Evolutionary conservation across 1,284 basidiomycete genomes (phyloP), one percentile per base, ranked within the genome.

Genomic region (Xerocomus nothofagi): DNA sequence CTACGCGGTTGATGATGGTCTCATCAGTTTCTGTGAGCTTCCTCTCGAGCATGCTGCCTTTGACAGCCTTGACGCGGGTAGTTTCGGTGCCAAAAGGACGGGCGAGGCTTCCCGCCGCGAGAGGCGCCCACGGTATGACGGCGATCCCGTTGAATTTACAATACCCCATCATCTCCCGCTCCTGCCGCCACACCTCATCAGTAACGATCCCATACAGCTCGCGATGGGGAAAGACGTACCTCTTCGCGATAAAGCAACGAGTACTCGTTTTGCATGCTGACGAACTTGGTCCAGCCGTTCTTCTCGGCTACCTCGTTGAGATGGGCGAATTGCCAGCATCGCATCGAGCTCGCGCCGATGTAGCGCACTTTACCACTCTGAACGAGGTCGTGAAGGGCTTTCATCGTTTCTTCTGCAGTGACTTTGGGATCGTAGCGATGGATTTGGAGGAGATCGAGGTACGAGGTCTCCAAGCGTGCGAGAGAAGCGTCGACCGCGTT

Each of bases 371-470:
- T 73, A 0, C 77, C 74, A 30, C 57, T 61, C 50, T 70, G 51
- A 0, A 76, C 67, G 24, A 78, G 65, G 39, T 76, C 76, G 49
- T 77, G 71, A 3, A 77, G 60, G 0, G 73, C 76, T 21, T 71
- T 69, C 76, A 76, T 77, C 1, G 71, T 76, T 56, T 77, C 73
- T 37, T 73, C 71, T 0, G 62, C 57, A 0, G 74, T 65, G 0
- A 68, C 66, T 0, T 60, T 44, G 0, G 58, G 48, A 47, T 75
- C 75, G 42, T 67, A 75, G 8, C 69, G 64, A 44, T 80, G 76
- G 44, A 75, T 72, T 49, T 75, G 73, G 21, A 76, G 60, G 3
- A 79, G 66, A 54, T 80, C 77, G 41, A 80, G 63, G 57, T 79
- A 78, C 8, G 73, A 53, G 12, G 71, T 73, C 27, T 71, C 56